phyloP scores from a whole-genome alignment of 2,329 filamentous ascomycete species.

The Pseudocercospora vitis region DNA sequence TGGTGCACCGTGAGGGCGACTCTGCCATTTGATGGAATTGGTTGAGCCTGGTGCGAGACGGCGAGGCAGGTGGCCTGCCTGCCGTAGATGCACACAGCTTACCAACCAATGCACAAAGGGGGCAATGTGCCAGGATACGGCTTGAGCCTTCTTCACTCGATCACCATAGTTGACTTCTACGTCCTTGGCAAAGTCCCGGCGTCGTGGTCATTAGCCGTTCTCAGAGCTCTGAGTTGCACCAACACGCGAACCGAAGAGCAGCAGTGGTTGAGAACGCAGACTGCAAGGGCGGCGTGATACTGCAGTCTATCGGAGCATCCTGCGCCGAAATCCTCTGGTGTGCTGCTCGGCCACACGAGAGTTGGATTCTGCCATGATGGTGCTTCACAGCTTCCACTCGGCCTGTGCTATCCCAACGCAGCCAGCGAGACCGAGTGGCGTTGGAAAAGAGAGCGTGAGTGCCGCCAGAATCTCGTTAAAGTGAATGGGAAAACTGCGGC shows the following conservation, averaged over 20 bases:
- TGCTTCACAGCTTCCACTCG: too few species aligned
- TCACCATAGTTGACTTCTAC: neutral
- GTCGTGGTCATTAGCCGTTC: neutral
- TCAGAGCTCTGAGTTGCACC: neutral
- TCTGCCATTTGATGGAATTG: too few species aligned
- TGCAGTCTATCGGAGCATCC: neutral
- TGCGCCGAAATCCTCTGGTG: neutral
- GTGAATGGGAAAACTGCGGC: too few species aligned
- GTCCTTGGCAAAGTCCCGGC: constrained; percentile 1
- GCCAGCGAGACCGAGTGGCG: too few species aligned
- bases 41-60: too few species aligned
- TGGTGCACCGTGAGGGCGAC: neutral
- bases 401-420: too few species aligned
- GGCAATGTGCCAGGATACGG: too few species aligned
- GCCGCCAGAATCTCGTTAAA: too few species aligned
- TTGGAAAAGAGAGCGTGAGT: too few species aligned
- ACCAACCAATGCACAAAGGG: neutral
- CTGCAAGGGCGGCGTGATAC: constrained; percentile 1
- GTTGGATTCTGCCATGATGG: too few species aligned
- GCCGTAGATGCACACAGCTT: neutral
- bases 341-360: neutral
- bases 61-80: too few species aligned
- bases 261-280: neutral
- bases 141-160: too few species aligned
- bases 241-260: neutral